Evolutionary conservation across 225 moss, liverwort and hornwort species (phyloP).

Genomic region (Marchantia polymorpha): DNA sequence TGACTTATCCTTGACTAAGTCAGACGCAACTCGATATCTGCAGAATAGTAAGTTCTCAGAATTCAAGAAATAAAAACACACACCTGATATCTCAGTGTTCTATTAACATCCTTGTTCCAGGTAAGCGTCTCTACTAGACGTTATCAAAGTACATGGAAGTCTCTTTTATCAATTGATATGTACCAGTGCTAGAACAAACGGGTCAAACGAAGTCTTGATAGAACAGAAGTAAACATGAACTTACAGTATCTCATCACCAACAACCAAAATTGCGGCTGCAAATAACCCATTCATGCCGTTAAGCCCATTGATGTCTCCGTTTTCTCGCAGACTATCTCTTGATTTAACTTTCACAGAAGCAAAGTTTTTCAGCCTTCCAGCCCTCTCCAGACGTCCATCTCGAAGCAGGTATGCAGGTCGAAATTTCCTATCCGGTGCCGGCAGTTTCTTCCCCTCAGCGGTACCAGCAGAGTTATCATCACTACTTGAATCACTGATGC

Average conservation of each 20-base stretch:
- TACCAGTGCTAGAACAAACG: no score
- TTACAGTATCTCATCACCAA: constrained; percentile 44
- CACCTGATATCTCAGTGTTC: no score
- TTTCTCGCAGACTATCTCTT: constrained; percentile 14
- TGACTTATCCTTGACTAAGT: neutral
- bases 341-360: constrained; percentile 8
- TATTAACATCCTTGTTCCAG: no score
- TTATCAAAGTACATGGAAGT: neutral
- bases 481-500: neutral
- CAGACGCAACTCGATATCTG: neutral
- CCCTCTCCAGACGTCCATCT: constrained; percentile 39
- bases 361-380: constrained; percentile 33
- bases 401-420: constrained; percentile 38
- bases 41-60: no score
- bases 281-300: constrained; percentile 21
- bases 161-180: neutral
- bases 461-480: neutral
- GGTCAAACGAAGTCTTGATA: neutral
- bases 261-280: constrained; percentile 38
- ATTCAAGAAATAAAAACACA: no score
- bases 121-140: neutral
- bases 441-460: neutral
- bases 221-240: neutral
- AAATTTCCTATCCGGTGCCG: constrained; percentile 10
- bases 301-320: constrained; percentile 17